Evolutionary conservation across 129 eudicot species (phyloP).

Genomic region (carrot (Daucus carota)): DNA sequence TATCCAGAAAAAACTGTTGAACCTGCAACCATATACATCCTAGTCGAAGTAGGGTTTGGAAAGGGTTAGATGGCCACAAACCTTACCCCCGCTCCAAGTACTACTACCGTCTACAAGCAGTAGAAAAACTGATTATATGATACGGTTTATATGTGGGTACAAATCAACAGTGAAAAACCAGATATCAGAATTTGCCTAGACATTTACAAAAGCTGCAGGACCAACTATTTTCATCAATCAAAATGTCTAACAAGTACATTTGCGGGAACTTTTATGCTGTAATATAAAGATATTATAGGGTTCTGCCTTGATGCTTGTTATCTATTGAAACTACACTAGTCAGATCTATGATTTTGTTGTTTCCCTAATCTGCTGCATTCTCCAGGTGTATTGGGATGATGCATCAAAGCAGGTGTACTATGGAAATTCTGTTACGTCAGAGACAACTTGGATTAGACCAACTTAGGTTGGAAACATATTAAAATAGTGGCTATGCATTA

Average conservation of each 20-base stretch:
- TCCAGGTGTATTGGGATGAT: slow-evolving; percentile 91
- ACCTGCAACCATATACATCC: not conserved
- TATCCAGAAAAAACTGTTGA: not conserved
- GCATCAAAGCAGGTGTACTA: slow-evolving; percentile 80
- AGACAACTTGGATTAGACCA: slow-evolving; percentile 81
- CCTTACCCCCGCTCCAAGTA: not conserved
- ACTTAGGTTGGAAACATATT: slow-evolving; percentile 14
- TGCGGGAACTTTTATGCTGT: not conserved
- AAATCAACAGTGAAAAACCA: not conserved
- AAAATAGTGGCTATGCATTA: not conserved
- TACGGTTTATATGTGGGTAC: not conserved
- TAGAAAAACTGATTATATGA: not conserved
- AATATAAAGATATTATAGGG: not conserved
- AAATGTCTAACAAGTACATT: not conserved
- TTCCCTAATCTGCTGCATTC: not conserved
- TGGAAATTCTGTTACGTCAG: slow-evolving; percentile 62
- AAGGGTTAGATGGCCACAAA: not conserved
- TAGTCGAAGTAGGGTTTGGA: not conserved
- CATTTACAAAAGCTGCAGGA: not conserved
- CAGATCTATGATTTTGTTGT: too few species aligned
- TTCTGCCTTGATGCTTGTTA: not conserved
- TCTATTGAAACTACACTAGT: not conserved
- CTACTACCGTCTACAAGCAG: not conserved
- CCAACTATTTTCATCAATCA: not conserved
- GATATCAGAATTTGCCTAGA: not conserved